Percentiles rank a stretch among this genome's conserved stretches.
Evolutionary conservation across 352 stramenopile species (phyloP).

Genomic region (Phytophthora brassicae): DNA sequence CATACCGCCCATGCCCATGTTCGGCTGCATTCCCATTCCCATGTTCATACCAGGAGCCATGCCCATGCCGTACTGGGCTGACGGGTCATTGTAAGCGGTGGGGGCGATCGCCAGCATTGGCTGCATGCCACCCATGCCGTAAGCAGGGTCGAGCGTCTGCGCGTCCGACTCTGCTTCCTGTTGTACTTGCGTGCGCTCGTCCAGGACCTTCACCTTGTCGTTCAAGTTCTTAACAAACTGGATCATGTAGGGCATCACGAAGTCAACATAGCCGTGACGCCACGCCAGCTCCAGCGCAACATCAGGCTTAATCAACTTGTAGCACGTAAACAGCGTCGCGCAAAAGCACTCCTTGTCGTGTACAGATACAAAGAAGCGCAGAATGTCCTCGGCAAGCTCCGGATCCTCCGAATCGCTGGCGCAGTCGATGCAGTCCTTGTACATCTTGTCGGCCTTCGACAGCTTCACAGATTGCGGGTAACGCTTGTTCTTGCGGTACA

Average conservation of each 20-base stretch:
- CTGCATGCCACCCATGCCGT: conserved; percentile 79
- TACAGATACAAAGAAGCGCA: conserved; percentile 99
- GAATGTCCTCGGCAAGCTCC: conserved; percentile 96
- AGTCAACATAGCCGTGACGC: conserved; percentile 98
- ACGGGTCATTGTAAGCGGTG: conserved; percentile 84
- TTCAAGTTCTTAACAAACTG: conserved; percentile 98
- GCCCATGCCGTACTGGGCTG: conserved; percentile 52
- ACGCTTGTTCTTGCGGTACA: conserved; percentile 99
- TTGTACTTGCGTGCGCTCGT: conserved; percentile 87
- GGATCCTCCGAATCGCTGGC: conserved; percentile 95
- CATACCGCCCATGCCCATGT: conserved; percentile 51
- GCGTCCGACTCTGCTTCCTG: conserved; percentile 69
- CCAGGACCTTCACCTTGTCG: conserved; percentile 93
- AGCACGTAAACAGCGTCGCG: conserved; percentile 98
- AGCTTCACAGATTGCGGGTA: conserved; percentile 98
- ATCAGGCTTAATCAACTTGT: conserved; percentile 98
- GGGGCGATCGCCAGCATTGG: conserved; percentile 82
- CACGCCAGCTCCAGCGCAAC: conserved; percentile 98
- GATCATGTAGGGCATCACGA: conserved; percentile 99
- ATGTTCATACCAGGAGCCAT: conserved; percentile 57
- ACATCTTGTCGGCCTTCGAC: conserved; percentile 99
- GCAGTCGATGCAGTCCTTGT: conserved; percentile 99
- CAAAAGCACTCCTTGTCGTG: conserved; percentile 99
- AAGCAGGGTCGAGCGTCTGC: conserved; percentile 57
- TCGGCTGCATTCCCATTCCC: conserved; percentile 55